These are phyloP conservation scores for Nannochloropsis salina DNA, from an alignment of 108 stramenopile genomes.

Conservation along the genomic window DNA sequence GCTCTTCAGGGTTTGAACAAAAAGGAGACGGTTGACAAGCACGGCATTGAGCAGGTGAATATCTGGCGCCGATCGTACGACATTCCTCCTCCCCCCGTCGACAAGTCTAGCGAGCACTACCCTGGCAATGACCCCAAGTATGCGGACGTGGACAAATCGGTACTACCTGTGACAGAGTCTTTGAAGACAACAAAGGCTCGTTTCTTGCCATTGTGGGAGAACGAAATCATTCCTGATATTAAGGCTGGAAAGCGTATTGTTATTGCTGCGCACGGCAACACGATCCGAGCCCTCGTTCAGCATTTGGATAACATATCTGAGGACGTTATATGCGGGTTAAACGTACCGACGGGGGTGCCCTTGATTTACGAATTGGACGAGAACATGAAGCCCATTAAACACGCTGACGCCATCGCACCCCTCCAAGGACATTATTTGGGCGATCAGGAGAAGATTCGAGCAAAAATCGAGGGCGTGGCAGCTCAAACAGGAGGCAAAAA, in stretches of 20 bases:
- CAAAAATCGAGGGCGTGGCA: constrained; percentile 38
- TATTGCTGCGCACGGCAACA: constrained; percentile 98
- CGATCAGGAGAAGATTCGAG: constrained; percentile 51
- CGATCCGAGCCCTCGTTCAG: constrained; percentile 94
- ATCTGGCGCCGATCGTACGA: constrained; percentile 90
- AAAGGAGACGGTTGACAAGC: constrained; percentile 89
- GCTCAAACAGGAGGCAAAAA: constrained; percentile 35
- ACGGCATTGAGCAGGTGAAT: constrained; percentile 89
- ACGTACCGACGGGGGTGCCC: constrained; percentile 79
- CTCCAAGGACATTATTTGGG: constrained; percentile 54
- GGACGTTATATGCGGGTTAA: constrained; percentile 83
- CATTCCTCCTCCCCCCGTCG: constrained; percentile 81
- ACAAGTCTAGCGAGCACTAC: constrained; percentile 64
- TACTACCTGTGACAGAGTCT: constrained; percentile 74
- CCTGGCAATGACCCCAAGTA: constrained; percentile 85
- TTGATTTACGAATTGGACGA: constrained; percentile 71
- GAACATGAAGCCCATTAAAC: constrained; percentile 76
- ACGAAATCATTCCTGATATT: constrained; percentile 74
- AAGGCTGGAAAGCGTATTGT: constrained; percentile 83
- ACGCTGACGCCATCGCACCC: constrained; percentile 60
- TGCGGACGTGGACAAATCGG: constrained; percentile 61
- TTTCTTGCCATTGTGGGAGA: constrained; percentile 85
- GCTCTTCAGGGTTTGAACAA: constrained; percentile 80
- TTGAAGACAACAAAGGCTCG: constrained; percentile 80
- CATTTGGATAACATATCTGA: constrained; percentile 90